Conservation (phyloP, 257 asterid species). For the Paraleonurus japonicus region DNA sequence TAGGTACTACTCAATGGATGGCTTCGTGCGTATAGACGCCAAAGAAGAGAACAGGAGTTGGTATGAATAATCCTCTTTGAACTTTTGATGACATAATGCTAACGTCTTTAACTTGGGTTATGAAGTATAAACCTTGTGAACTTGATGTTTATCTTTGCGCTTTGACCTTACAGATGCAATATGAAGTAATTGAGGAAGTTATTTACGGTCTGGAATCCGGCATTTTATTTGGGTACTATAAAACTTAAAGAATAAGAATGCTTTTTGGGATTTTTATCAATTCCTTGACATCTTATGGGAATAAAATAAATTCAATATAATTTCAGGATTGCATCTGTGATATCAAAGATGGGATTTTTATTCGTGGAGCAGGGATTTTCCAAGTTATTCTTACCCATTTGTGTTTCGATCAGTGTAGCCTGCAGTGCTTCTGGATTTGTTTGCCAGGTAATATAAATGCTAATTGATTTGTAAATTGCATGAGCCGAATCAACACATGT, state of each 20-base stretch:
- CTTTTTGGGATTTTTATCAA: conserved; percentile 9
- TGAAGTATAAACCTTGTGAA: background rate
- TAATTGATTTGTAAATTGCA: background rate
- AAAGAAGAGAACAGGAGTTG: conserved; percentile 94
- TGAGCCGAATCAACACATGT: background rate
- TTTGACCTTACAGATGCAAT: conserved; percentile 74
- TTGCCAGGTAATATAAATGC: conserved; percentile 58
- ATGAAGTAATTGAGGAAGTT: conserved; percentile 94
- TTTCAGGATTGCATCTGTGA: conserved; percentile 86
- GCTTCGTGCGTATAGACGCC: conserved; percentile 86
- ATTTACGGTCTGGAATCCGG: conserved; percentile 96
- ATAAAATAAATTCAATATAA: background rate
- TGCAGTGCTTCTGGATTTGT: conserved; percentile 95
- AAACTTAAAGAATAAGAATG: conserved; percentile 10
- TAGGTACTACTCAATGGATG: conserved; percentile 93
- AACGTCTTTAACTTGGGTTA: background rate
- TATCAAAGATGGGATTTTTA: conserved; percentile 92
- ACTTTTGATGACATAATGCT: conserved; percentile 12
- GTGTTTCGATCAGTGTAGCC: conserved; percentile 69
- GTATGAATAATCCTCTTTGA: conserved; percentile 35
- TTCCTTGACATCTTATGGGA: background rate
- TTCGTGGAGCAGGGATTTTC: conserved; percentile 93
- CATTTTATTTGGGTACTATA: conserved; percentile 81
- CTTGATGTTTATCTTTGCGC: conserved; percentile 17
- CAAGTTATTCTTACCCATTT: conserved; percentile 68